Percentiles rank a stretch among this genome's conserved stretches.
Conservation (phyloP, 306 rosid species). For the Vigna trinervia region DNA sequence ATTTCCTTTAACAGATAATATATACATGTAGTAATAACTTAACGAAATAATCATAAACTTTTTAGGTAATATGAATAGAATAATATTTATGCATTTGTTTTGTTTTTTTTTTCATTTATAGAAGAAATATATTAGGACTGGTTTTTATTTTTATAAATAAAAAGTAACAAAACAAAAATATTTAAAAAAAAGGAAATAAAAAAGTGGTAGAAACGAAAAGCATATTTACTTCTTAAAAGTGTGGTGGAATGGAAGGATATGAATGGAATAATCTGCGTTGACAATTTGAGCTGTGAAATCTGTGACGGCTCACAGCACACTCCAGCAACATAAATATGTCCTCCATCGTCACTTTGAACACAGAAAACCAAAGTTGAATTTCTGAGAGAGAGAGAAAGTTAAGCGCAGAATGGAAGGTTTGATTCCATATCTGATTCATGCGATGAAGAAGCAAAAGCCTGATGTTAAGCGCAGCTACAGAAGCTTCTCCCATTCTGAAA, state of each 20-base stretch:
- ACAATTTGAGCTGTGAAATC: background rate
- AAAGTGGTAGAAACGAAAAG: too few species aligned
- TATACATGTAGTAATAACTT: too few species aligned
- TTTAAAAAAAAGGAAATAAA: too few species aligned
- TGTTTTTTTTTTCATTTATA: too few species aligned
- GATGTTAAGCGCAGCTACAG: constrained; percentile 41
- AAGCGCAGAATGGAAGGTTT: constrained; percentile 71
- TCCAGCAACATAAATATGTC: constrained; percentile 38
- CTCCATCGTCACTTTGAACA: background rate
- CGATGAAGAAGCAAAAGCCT: constrained; percentile 67
- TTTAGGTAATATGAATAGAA: too few species aligned
- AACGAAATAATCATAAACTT: too few species aligned
- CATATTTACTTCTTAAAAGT: too few species aligned
- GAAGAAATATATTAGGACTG: too few species aligned
- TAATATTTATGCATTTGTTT: too few species aligned
- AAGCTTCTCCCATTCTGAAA: constrained; percentile 59
- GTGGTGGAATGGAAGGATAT: background rate
- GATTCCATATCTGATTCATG: constrained; percentile 81
- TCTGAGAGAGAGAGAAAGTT: constrained; percentile 8
- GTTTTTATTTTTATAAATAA: too few species aligned
- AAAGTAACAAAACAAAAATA: too few species aligned
- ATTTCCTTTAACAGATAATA: background rate
- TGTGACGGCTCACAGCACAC: background rate
- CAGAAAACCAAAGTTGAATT: constrained; percentile 22
- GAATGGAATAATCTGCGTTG: constrained; percentile 32